Base-by-base conservation (phyloP, 148 eudicot species). In the Camellia sinensis region DNA sequence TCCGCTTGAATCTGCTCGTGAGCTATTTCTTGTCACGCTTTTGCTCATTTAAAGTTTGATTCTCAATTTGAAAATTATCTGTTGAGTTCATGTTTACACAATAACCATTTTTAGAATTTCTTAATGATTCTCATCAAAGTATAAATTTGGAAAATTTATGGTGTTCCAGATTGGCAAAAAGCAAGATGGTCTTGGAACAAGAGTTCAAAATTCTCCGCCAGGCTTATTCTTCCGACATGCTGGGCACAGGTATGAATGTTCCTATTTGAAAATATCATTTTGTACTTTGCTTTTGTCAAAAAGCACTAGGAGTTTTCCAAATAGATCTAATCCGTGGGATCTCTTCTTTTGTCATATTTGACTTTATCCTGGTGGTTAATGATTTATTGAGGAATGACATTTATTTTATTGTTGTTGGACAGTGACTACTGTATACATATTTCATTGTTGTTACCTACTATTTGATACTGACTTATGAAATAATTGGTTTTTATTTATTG, bases 191-290 rank as follows among this genome's bases (percentile, higher is more conserved):
- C 83, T 72, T 65, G 87, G 83, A 74, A 66, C 83, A 4, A 86
- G 66, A 82, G 63, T 29, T 79, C 81, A 87, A 12, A 76, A 72
- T 70, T 75, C 82, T 75, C 90, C 97, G 22, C 88, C 89, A 11
- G 98, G 97, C 74, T 85, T 95, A 75, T 92, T 95, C 80, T 95
- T 95, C 81, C 88, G 88, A 57, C 98, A 95, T 83, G 93, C 97
- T 67, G 98, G 98, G 46, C 98, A 95, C 78, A 89, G 98, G 98
- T 95, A 76, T 80, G 68, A n/a, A 83, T 71, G 59, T 77, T 67
- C 73, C 12, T 48, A 5, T 22, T 45, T 76, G 22, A 29, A 21
- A 17, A 63, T n/a, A 29, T 44, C 10, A 14, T 76, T 63, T 45
- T 6, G 6, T 29, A 29, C 69, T 62, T 19, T 45, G 70, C 19